phyloP scores from a whole-genome alignment of 202 grass and related monocot species.

The Saccharum hybrid region DNA sequence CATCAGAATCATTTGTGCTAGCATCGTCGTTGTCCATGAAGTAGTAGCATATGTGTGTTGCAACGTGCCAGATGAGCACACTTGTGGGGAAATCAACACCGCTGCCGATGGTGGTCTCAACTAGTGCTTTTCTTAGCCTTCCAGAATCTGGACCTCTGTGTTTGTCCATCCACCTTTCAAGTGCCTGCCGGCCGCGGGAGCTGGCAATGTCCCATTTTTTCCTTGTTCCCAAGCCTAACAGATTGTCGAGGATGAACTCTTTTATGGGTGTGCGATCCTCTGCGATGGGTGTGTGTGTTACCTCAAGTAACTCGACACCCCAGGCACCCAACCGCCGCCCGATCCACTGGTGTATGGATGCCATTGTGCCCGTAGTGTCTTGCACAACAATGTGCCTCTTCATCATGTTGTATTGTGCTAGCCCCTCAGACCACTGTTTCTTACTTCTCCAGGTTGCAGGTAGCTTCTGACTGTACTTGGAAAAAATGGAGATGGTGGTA shows the following conservation, averaged over 20 bases:
- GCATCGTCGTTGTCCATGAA: neutral
- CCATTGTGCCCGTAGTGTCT: neutral
- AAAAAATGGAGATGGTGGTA: neutral
- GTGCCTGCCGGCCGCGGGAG: neutral
- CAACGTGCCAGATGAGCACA: constrained; percentile 40
- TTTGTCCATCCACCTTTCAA: neutral
- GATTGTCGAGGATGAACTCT: neutral
- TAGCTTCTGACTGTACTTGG: neutral
- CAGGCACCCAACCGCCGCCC: neutral
- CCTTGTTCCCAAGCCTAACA: accelerated
- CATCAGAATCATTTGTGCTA: neutral
- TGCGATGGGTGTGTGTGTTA: neutral
- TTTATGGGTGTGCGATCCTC: neutral
- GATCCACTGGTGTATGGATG: neutral
- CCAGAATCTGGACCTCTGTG: neutral
- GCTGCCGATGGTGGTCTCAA: neutral
- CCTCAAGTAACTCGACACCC: neutral
- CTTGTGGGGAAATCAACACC: neutral
- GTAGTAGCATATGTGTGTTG: constrained; percentile 20
- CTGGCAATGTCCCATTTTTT: neutral
- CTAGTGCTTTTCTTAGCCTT: neutral
- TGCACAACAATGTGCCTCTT: neutral
- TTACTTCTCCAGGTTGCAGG: neutral
- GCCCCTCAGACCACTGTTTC: constrained; percentile 22
- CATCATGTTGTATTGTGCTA: constrained; percentile 34